Percentiles rank a stretch among this genome's conserved stretches.
Evolutionary conservation across 495 filamentous ascomycete species (phyloP).

Genomic region (Achaetomiella virescens): DNA sequence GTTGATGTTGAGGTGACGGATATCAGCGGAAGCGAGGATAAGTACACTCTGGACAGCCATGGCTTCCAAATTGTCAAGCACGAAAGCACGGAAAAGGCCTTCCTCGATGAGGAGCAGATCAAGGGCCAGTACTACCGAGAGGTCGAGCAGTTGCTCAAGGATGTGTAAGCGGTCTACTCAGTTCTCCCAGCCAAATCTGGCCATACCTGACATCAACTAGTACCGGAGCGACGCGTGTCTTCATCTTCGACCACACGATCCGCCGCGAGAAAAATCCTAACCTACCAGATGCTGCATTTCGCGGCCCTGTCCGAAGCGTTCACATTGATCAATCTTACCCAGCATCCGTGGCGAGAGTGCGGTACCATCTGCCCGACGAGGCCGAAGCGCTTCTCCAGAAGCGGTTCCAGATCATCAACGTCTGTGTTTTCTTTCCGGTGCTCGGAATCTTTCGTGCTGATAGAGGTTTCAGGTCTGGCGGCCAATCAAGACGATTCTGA

Average conservation of each 20-base stretch:
- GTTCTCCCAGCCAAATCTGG: constrained; percentile 49
- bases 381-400: constrained; percentile 55
- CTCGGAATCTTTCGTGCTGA: background rate
- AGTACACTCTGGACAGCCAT: constrained; percentile 38
- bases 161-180: constrained; percentile 52
- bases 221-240: constrained; percentile 57
- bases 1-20: constrained; percentile 34
- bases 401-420: constrained; percentile 72
- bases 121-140: constrained; percentile 60
- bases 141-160: constrained; percentile 57
- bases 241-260: constrained; percentile 74
- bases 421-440: background rate
- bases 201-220: constrained; percentile 33
- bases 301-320: constrained; percentile 60
- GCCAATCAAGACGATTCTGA: constrained; percentile 57
- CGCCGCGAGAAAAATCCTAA: constrained; percentile 33
- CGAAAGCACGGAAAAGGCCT: constrained; percentile 50
- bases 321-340: constrained; percentile 69
- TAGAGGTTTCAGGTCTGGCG: constrained; percentile 49
- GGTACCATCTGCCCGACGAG: constrained; percentile 57
- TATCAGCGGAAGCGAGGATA: constrained; percentile 32
- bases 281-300: constrained; percentile 19
- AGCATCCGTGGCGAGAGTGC: constrained; percentile 51
- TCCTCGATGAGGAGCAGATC: constrained; percentile 64
- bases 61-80: constrained; percentile 39